These are phyloP conservation scores for Psilocybe mexicana DNA, from an alignment of 1,284 basidiomycete genomes.

Conservation along the genomic window DNA sequence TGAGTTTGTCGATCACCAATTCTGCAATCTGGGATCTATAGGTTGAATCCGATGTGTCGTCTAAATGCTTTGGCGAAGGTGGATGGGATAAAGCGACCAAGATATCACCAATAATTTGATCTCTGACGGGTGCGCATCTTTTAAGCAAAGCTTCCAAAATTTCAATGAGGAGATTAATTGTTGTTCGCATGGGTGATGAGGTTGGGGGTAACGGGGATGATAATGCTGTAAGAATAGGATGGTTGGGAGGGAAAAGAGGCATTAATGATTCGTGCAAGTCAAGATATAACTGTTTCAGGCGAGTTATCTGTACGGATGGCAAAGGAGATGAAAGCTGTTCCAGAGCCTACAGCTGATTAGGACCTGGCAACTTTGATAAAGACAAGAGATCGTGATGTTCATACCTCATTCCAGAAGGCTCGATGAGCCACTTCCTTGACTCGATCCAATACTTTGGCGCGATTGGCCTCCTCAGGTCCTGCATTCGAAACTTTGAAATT, in stretches of 20 bases:
- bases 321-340: conserved; percentile 35
- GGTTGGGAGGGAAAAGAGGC: conserved; percentile 53
- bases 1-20: conserved; percentile 46
- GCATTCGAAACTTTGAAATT: conserved; percentile 27
- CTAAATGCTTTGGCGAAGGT: conserved; percentile 18
- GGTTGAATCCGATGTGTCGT: neutral
- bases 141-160: conserved; percentile 48
- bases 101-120: conserved; percentile 50
- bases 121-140: conserved; percentile 68
- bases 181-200: conserved; percentile 61
- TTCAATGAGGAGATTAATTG: conserved; percentile 50
- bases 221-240: conserved; percentile 49
- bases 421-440: conserved; percentile 57
- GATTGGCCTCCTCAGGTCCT: conserved; percentile 16
- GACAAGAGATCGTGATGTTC: neutral
- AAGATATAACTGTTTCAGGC: conserved; percentile 52
- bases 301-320: conserved; percentile 38
- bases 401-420: conserved; percentile 74
- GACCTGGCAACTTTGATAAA: neutral
- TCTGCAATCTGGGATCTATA: conserved; percentile 29
- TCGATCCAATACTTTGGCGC: conserved; percentile 42
- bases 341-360: conserved; percentile 29
- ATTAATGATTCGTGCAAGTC: conserved; percentile 52
- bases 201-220: conserved; percentile 63
- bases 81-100: conserved; percentile 39